These are phyloP conservation scores for Colletotrichum graminicola DNA, from an alignment of 2,329 filamentous ascomycete species.

Conservation along the genomic window DNA sequence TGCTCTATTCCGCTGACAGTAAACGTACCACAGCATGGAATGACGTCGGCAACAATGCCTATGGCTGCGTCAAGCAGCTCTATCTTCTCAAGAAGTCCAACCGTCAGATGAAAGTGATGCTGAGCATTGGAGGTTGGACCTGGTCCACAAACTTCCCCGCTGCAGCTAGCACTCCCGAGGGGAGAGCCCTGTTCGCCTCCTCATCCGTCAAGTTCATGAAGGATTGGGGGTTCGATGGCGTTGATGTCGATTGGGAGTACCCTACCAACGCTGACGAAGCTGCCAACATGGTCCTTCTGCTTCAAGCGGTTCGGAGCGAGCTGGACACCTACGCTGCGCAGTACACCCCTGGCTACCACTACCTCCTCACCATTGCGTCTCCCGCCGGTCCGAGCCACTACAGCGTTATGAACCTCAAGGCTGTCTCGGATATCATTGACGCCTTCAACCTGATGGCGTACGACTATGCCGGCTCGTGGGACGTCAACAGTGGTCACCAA, in stretches of 20 bases:
- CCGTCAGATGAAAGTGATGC: constrained; percentile 79
- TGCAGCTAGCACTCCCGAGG: constrained; percentile 70
- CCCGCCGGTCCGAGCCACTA: constrained; percentile 64
- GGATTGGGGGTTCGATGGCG: constrained; percentile 72
- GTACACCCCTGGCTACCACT: constrained; percentile 59
- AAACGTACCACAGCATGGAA: constrained; percentile 19
- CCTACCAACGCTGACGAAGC: constrained; percentile 56
- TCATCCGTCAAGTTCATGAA: constrained; percentile 77
- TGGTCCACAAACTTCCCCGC: constrained; percentile 78
- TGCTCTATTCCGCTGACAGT: not conserved
- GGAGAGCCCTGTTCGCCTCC: constrained; percentile 74
- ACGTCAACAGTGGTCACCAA: constrained; percentile 72
- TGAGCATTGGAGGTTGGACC: constrained; percentile 86
- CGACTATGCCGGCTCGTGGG: constrained; percentile 79
- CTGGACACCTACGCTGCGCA: constrained; percentile 58
- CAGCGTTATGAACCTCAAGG: constrained; percentile 60
- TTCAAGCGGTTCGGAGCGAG: constrained; percentile 57
- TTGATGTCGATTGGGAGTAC: constrained; percentile 71
- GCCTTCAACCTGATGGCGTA: constrained; percentile 76
- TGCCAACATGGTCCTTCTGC: constrained; percentile 56
- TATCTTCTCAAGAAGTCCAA: constrained; percentile 81
- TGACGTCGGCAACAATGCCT: constrained; percentile 65
- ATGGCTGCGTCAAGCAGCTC: constrained; percentile 83
- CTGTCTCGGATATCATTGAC: constrained; percentile 66
- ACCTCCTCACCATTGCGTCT: constrained; percentile 65